Evolutionary conservation across 1,284 basidiomycete genomes (phyloP), one percentile per base, ranked within the genome.

Genomic region (Trametes polyzona): DNA sequence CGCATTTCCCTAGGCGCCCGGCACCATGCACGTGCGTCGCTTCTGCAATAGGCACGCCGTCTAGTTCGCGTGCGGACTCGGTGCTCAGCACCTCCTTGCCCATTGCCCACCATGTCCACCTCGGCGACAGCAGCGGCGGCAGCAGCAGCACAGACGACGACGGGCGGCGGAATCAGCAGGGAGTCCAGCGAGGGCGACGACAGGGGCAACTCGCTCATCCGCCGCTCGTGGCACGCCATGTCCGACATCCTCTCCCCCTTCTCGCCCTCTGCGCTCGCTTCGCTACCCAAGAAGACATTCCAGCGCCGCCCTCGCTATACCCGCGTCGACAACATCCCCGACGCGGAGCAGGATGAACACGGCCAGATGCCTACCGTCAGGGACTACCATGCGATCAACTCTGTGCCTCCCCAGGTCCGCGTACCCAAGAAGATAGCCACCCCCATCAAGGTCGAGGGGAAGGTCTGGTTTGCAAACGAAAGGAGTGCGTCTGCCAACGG

Each of bases 381-480:
- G 50, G 88, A 92, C 71, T 92, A 92, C 67, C 83, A 84, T 65
- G 74, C 90, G 2, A 89, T 89, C 66, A 88, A 82, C 64, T 71
- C 77, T 5, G 67, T 84, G 0, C 83, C 87, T 1, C 74, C 84
- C 0, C 78, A 81, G 43, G 83, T 92, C 33, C 78, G 86, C 33
- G 79, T 92, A 0, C 93, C 92, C 0, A 92, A 95, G 79, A 96
- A 96, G 73, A 87, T 96, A 32, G 81, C 92, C 0, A 93, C 95
- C 0, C 90, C 94, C 0, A 83, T 98, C 65, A 91, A 90, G 64
- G 93, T 99, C 35, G 96, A 99, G 73, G 92, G 91, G 29, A 99
- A 99, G 71, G 96, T 99, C 39, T 99, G 96, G 92, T 98, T 99
- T 76, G 96, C 97, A 7, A 98, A 98, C 72, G 97, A 99, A 75